Evolutionary conservation across 352 stramenopile species (phyloP).

Genomic region (Pythium myriotylum): DNA sequence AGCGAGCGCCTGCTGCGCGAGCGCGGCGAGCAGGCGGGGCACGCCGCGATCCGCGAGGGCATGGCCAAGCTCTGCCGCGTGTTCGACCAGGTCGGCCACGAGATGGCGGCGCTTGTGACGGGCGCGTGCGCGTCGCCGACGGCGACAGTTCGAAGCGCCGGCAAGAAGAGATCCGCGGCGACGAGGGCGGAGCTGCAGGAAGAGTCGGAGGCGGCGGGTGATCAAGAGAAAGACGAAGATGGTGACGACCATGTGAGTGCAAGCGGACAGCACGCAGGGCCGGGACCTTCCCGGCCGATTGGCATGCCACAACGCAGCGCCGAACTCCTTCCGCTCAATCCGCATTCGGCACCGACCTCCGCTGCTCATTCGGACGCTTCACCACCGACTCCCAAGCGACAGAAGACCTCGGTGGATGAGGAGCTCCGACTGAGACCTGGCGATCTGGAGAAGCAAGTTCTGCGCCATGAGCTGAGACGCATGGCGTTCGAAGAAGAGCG

Average conservation of each 20-base stretch:
- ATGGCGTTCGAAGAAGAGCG: slow-evolving; percentile 8
- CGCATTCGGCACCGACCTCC: too few relatives aligned
- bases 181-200: background rate
- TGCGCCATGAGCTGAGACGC: slow-evolving; percentile 5
- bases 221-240: too few relatives aligned
- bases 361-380: too few relatives aligned
- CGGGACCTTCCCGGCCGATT: too few relatives aligned
- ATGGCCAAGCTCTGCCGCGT: slow-evolving; percentile 15
- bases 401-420: too few relatives aligned
- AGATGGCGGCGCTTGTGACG: slow-evolving; percentile 11
- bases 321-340: too few relatives aligned
- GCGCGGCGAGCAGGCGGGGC: background rate
- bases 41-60: background rate
- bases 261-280: too few relatives aligned
- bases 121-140: background rate
- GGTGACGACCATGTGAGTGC: too few relatives aligned
- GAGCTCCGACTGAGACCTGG: background rate
- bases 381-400: too few relatives aligned
- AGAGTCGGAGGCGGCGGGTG: too few relatives aligned
- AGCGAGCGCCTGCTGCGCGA: background rate
- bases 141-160: background rate
- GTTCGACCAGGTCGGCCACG: slow-evolving; percentile 11
- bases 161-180: background rate
- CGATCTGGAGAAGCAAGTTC: background rate
- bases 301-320: too few relatives aligned